Evolutionary conservation across 2,329 filamentous ascomycete species (phyloP), one percentile per base, ranked within the genome.

Genomic region (Gyromitra esculenta): DNA sequence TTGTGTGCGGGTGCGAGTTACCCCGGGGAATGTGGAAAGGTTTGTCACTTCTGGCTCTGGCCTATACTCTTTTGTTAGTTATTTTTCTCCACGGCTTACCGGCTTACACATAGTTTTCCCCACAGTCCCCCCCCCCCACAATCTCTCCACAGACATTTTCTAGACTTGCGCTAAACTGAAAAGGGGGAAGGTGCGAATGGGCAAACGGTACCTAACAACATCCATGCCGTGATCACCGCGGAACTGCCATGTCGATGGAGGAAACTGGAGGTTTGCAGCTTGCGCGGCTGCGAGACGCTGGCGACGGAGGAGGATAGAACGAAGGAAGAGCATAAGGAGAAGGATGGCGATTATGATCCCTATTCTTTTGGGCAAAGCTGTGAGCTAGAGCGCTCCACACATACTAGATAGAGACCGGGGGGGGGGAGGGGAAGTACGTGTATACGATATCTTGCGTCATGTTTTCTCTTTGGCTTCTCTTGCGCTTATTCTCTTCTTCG

Each of bases 371-470:
- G 37, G 25, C 35, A 43, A 39, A 13, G 41, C 37, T 35, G 41
- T 69, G 25, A 56, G 50, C 43, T 50, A n/a, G 50, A 54, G 64
- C 21, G n/a, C 66, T 39, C 18, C 2, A 25, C 7, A 35, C 4
- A 18, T 31, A 31, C 25, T 7, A 31, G 39, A 18, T 41, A 54
- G 39, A n/a, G 21, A n/a, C 45, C 37, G 21, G 9, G 7, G 7
- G 48, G 13, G 21, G 13, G 50, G n/a, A 21, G 18, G 54, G 8
- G n/a, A 60, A 13, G 57, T 62, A 77, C 75, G 50, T 77, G 64
- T 74, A 75, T 59, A 75, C 5, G 52, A 77, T 66, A 52, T 69
- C 57, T 35, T 69, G 70, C 0, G 50, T 15, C 75, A 77, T 77
- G 3, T 35, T 11, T 41, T 18, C 9, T 18, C 4, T 65, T 39